phyloP scores from a whole-genome alignment of 2,329 filamentous ascomycete genomes.

The Fusarium hainanense region DNA sequence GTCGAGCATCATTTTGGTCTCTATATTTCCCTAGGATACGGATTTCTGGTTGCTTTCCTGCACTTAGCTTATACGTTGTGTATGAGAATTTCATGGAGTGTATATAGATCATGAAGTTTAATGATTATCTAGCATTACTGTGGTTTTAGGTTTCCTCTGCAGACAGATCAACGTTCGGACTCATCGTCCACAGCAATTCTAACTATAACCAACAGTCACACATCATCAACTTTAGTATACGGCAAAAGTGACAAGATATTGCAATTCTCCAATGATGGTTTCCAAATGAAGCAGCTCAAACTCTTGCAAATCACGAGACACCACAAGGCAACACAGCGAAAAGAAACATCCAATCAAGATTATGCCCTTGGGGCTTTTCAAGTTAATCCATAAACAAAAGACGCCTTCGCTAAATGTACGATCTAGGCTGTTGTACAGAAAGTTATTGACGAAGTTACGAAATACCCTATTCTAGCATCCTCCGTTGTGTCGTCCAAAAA shows the following conservation, averaged over 20 bases:
- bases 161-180: not conserved
- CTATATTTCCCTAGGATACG: fast-evolving
- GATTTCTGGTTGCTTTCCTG: fast-evolving
- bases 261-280: not conserved
- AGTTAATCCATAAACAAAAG: constrained; percentile 41
- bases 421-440: constrained; percentile 44
- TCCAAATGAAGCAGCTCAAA: not conserved
- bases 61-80: not conserved
- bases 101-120: not conserved
- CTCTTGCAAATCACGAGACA: not conserved
- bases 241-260: not conserved
- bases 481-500: constrained; percentile 21
- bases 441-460: constrained; percentile 33
- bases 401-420: constrained; percentile 47
- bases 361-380: not conserved
- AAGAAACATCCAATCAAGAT: not conserved
- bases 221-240: not conserved
- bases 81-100: not conserved
- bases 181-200: not conserved
- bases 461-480: constrained; percentile 38
- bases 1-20: fast-evolving
- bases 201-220: not conserved
- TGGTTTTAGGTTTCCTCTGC: not conserved
- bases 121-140: not conserved
- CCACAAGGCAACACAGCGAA: not conserved